Evolutionary conservation across 345 rosid genomes (phyloP).

Genomic region (Boechera divaricarpa): DNA sequence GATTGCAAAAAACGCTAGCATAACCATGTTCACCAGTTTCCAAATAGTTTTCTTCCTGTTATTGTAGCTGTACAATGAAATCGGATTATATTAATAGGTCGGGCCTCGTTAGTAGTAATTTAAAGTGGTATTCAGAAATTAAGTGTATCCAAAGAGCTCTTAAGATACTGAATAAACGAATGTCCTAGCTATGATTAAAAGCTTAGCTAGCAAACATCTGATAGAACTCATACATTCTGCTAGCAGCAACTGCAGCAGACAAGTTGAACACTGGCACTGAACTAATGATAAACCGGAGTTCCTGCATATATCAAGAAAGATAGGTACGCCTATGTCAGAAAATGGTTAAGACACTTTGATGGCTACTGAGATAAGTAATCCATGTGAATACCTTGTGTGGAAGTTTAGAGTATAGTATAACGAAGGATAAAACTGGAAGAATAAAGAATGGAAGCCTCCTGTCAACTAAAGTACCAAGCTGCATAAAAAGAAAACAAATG

Average conservation of each 20-base stretch:
- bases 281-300: constrained; percentile 92
- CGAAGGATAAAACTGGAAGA: constrained; percentile 73
- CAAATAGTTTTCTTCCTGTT: constrained; percentile 81
- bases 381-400: constrained; percentile 80
- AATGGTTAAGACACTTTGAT: constrained; percentile 23
- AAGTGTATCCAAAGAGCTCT: constrained; percentile 5
- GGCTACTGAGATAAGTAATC: constrained; percentile 35
- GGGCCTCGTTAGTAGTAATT: constrained; percentile 6
- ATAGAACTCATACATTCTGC: constrained; percentile 69
- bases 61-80: constrained; percentile 67
- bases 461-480: constrained; percentile 84
- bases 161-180: constrained; percentile 17
- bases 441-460: constrained; percentile 67
- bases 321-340: background rate
- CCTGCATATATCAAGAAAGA: constrained; percentile 57
- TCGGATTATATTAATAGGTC: background rate
- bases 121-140: constrained; percentile 20
- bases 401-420: constrained; percentile 91
- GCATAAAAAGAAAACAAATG: constrained; percentile 42
- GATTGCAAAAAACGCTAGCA: constrained; percentile 67
- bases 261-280: constrained; percentile 94
- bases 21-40: constrained; percentile 66
- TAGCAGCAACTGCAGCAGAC: constrained; percentile 90
- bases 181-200: constrained; percentile 16
- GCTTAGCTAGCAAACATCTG: constrained; percentile 34